Evolutionary conservation across 2,329 filamentous ascomycete genomes (phyloP), one percentile per base, ranked within the genome.

Genomic region (Aspergillus melleus): DNA sequence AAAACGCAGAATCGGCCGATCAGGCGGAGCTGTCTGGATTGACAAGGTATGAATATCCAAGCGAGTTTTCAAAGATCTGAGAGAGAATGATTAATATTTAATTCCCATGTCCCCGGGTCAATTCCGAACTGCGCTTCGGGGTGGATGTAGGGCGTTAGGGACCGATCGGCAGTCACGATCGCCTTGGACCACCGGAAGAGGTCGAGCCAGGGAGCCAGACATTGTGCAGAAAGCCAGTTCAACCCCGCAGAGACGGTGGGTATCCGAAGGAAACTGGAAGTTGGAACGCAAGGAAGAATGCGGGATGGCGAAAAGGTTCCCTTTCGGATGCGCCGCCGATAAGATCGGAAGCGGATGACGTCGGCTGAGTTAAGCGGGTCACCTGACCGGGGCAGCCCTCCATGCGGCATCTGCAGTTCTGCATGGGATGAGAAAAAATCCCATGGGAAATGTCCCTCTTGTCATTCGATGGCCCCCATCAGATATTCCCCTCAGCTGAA

Each of bases 101-200:
- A 60, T 58, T 29, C 6, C 14, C 24, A 55, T 59, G 54, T 54
- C 42, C 52, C 52, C 59, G 59, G 55, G 49, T 42, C 56, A 49
- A 63, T 60, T 63, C 63, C 63, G 65, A 66, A 42, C 39, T 39
- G 49, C 47, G 58, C 59, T 54, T 65, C 63, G 63, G 26, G 64
- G 59, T 65, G 59, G 46, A 53, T 46, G 50, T 11, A 57, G 30
- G n/a, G 20, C 14, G 32, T 36, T 54, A 54, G 19, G 24, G 49
- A 60, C 60, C 46, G 44, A 54, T 61, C 60, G 54, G 57, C 44
- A 61, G 29, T 29, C 29, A 46, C 29, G 51, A 16, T 49, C 12
- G 16, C 14, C 20, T 19, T 39, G 51, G 32, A 24, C 49, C 26
- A 29, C n/a, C 26, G 19, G 20, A 24, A 26, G 52, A 58, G 53